Conservation (phyloP, 345 rosid genomes). For the Limnanthes douglasii region DNA sequence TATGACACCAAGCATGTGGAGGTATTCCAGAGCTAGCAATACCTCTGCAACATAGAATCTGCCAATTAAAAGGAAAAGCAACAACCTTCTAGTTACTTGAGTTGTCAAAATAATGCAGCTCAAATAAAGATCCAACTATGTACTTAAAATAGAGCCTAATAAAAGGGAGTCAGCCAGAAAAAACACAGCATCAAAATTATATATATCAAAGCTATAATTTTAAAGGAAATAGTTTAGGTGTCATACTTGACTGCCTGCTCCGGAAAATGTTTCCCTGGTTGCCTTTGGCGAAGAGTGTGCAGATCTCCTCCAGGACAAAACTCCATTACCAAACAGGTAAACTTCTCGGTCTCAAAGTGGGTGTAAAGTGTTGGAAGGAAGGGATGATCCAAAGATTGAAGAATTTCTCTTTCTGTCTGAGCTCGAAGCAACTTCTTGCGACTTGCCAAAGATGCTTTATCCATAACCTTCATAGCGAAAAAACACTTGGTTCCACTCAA, state of each 20-base stretch:
- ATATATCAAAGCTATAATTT: background rate
- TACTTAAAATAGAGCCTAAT: too few relatives aligned
- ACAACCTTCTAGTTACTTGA: background rate
- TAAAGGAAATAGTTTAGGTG: conserved; percentile 3
- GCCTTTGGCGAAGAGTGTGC: conserved; percentile 89
- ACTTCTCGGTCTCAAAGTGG: conserved; percentile 86
- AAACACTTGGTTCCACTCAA: conserved; percentile 73
- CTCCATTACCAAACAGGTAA: conserved; percentile 88
- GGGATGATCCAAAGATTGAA: conserved; percentile 80
- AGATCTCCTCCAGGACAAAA: conserved; percentile 91
- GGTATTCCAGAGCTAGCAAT: conserved; percentile 51
- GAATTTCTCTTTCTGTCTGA: conserved; percentile 86
- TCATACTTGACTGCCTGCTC: conserved; percentile 91
- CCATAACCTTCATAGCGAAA: conserved; percentile 96
- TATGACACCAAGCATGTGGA: conserved; percentile 68
- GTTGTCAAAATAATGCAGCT: background rate
- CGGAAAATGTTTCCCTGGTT: conserved; percentile 73
- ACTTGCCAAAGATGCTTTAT: conserved; percentile 73
- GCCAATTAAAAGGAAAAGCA: conserved; percentile 10
- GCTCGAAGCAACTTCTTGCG: conserved; percentile 89
- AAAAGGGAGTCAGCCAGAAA: too few relatives aligned
- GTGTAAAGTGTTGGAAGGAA: conserved; percentile 85
- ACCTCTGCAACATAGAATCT: conserved; percentile 74
- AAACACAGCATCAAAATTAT: background rate
- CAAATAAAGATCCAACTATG: too few relatives aligned